phyloP scores from a whole-genome alignment of 2,329 filamentous ascomycete genomes.

The Coniochaeta pulveracea region DNA sequence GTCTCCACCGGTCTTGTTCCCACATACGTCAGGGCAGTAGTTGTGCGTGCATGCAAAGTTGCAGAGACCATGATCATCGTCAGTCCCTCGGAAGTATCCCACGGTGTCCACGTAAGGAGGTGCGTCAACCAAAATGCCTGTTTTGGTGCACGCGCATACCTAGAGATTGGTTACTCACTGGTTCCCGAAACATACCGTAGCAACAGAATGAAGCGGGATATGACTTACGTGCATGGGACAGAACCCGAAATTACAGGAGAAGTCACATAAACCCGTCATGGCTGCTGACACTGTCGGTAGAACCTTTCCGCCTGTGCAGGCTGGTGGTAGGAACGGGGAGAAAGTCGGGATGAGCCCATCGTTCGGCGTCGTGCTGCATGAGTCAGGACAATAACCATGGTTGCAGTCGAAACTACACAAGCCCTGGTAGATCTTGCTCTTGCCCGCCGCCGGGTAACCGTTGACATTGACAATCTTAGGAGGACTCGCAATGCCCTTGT shows the following conservation, averaged over 20 bases:
- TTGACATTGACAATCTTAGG: constrained; percentile 1
- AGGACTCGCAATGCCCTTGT: not conserved
- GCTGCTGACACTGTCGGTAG: too few species aligned
- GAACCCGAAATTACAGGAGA: not conserved
- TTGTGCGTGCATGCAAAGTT: not conserved
- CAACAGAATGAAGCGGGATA: too few species aligned
- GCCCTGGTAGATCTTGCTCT: not conserved
- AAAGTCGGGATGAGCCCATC: not conserved
- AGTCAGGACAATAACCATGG: not conserved
- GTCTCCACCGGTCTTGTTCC: not conserved
- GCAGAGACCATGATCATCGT: not conserved
- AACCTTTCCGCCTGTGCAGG: not conserved
- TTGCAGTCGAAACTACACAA: constrained; percentile 1
- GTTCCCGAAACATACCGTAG: too few species aligned
- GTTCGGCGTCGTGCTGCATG: not conserved
- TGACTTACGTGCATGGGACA: constrained; percentile 2
- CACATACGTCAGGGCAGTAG: constrained; percentile 1
- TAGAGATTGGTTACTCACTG: too few species aligned
- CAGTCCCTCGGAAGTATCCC: not conserved
- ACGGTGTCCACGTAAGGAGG: not conserved
- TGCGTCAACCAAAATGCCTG: not conserved
- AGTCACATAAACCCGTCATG: not conserved
- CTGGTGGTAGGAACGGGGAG: not conserved
- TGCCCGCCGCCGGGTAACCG: not conserved
- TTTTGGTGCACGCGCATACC: not conserved